Evolutionary conservation across 2,329 filamentous ascomycete species (phyloP), one percentile per base, ranked within the genome.

Genomic region (Lasiodiplodia citricola): DNA sequence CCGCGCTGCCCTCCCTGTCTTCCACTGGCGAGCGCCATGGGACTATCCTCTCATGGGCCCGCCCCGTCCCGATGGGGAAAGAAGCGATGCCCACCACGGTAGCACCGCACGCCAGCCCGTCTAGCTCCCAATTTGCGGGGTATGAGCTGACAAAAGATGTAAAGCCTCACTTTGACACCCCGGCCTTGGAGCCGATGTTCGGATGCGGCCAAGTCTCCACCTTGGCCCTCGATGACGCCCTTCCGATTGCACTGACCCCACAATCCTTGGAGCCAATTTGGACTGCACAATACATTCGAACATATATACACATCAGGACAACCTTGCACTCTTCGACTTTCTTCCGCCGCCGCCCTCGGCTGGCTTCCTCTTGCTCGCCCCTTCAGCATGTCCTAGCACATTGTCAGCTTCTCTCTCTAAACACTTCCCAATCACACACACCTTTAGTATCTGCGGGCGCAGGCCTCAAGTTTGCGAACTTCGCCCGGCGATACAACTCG

Each of bases 171-270:
- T 18, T 62, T 51, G 58, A 51, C 58, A 25, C 55, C 57, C 41
- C 56, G 56, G 57, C 23, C n/a, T 41, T 16, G 38, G 31, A 50
- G 57, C 57, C 57, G 38, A 62, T 31, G 57, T 63, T 63, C 58
- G 58, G 58, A 63, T 63, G 58, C 58, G 44, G 58, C 37, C 44
- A 63, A 25, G 50, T 63, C 58, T 63, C 58, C 58, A 63, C 58
- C 58, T 21, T 63, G 41, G 51, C 58, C 18, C 50, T 50, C 58
- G 18, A 63, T 63, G 44, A 63, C 58, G 58, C 44, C 28, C 41
- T 18, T 51, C 38, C 23, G 57, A 60, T 47, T 23, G 38, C 57
- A 35, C n/a, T 38, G 57, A 60, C 57, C 37, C 38, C 57, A 60
- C 57, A 60, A 47, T 60, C 58, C 58, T 63, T 37, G 58, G 28